Evolutionary conservation across 306 rosid species (phyloP).

Genomic region (Quercus suber): DNA sequence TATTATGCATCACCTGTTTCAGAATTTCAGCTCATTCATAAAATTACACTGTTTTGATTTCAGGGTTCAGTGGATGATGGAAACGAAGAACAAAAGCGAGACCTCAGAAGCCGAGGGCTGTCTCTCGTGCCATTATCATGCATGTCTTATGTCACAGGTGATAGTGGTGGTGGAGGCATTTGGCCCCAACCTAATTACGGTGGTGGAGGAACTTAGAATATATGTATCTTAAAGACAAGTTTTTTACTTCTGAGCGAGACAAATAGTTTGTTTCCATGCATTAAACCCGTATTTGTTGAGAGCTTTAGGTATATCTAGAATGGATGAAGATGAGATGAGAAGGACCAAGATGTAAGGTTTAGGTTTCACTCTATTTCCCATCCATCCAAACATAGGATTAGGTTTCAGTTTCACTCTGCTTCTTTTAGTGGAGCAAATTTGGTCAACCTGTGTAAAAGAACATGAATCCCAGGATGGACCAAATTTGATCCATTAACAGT

Average conservation of each 20-base stretch:
- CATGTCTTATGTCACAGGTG: slow-evolving; percentile 69
- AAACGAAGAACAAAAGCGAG: slow-evolving; percentile 44
- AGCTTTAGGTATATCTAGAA: too few relatives aligned
- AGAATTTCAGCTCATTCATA: not conserved
- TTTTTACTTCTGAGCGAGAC: not conserved
- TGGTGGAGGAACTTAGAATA: slow-evolving; percentile 40
- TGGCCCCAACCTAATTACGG: slow-evolving; percentile 62
- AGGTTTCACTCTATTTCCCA: not conserved
- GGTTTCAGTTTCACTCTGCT: not conserved
- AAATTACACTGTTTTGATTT: not conserved
- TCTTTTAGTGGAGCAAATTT: slow-evolving; percentile 69
- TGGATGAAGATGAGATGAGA: too few relatives aligned
- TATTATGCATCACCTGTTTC: not conserved
- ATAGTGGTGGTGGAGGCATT: slow-evolving; percentile 22
- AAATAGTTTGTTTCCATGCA: not conserved
- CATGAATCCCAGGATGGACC: slow-evolving; percentile 49
- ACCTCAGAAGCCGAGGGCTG: slow-evolving; percentile 78
- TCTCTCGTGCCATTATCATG: slow-evolving; percentile 84
- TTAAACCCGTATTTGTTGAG: not conserved
- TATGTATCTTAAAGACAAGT: not conserved
- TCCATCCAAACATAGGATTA: not conserved
- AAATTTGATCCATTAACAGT: slow-evolving; percentile 74
- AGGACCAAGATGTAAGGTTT: too few relatives aligned
- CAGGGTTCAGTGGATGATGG: slow-evolving; percentile 41
- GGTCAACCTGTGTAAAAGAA: slow-evolving; percentile 37